phyloP scores from a whole-genome alignment of 2,329 filamentous ascomycete genomes.

The Lasiodiplodia gonubiensis region DNA sequence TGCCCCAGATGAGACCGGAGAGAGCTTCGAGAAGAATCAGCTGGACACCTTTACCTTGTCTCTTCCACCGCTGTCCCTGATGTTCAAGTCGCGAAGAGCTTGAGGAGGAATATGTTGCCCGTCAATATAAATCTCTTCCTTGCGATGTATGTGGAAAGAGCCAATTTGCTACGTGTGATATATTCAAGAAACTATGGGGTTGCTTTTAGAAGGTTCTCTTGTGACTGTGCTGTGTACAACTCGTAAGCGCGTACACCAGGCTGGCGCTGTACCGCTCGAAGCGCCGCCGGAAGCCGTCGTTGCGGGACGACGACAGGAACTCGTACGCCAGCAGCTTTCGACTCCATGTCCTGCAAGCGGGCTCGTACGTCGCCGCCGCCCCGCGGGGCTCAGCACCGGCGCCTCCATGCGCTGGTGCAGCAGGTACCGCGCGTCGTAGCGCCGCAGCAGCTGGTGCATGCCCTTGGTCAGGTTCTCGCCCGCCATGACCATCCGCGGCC shows the following conservation, averaged over 20 bases:
- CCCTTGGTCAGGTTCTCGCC: slow-evolving; percentile 42
- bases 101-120: no score
- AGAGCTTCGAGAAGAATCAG: slow-evolving; percentile 28
- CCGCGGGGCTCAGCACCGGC: slow-evolving; percentile 41
- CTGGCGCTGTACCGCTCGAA: slow-evolving; percentile 47
- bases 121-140: no score
- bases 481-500: slow-evolving; percentile 56
- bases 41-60: slow-evolving; percentile 31
- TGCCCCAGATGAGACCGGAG: slow-evolving; percentile 34
- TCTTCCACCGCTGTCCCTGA: slow-evolving; percentile 37
- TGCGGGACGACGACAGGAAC: slow-evolving; percentile 42
- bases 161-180: no score
- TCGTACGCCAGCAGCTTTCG: slow-evolving; percentile 53
- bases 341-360: slow-evolving; percentile 56
- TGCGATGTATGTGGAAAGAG: no score
- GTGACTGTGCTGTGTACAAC: no score
- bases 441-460: slow-evolving; percentile 50
- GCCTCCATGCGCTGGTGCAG: slow-evolving; percentile 50
- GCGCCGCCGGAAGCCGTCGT: slow-evolving; percentile 40
- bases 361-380: slow-evolving; percentile 45
- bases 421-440: slow-evolving; percentile 49
- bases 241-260: no score
- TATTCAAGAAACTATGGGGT: no score
- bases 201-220: no score
- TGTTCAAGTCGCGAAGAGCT: neutral